Evolutionary conservation across 2,329 filamentous ascomycete genomes (phyloP).

Genomic region (Colletotrichum sp.): DNA sequence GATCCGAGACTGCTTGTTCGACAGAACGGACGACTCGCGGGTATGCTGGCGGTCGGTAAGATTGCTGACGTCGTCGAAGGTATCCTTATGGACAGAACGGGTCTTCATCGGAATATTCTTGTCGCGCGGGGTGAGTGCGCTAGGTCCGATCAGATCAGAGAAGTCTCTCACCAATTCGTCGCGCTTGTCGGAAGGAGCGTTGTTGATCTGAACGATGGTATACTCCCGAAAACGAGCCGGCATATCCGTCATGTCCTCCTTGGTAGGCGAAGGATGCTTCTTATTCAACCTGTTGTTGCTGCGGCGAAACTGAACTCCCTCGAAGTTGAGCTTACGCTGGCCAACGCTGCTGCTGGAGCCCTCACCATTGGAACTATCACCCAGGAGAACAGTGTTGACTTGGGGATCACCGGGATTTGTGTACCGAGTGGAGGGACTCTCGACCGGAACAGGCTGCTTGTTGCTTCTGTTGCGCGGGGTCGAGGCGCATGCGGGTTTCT

Average conservation of each 20-base stretch:
- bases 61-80: neutral
- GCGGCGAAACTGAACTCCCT: neutral
- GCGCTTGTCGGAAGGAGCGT: neutral
- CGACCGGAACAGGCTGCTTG: neutral
- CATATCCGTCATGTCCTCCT: constrained; percentile 42
- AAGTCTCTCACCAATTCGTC: constrained; percentile 6
- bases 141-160: neutral
- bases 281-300: constrained; percentile 27
- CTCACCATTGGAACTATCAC: neutral
- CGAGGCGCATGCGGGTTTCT: constrained; percentile 39
- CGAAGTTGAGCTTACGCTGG: neutral
- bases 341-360: neutral
- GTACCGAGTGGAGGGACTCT: constrained; percentile 3
- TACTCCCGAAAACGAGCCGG: constrained; percentile 34
- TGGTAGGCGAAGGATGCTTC: constrained; percentile 52
- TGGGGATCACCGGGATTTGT: neutral
- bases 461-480: constrained; percentile 35
- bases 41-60: neutral
- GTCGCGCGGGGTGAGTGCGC: constrained; percentile 27
- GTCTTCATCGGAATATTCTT: constrained; percentile 30
- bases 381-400: neutral
- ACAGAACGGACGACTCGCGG: neutral
- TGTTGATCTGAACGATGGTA: constrained; percentile 1
- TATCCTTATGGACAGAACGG: neutral
- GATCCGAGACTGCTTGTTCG: constrained; percentile 21